Conservation (phyloP, 1,139 yeast genomes). For the Yamadazyma songkhlaensis region DNA sequence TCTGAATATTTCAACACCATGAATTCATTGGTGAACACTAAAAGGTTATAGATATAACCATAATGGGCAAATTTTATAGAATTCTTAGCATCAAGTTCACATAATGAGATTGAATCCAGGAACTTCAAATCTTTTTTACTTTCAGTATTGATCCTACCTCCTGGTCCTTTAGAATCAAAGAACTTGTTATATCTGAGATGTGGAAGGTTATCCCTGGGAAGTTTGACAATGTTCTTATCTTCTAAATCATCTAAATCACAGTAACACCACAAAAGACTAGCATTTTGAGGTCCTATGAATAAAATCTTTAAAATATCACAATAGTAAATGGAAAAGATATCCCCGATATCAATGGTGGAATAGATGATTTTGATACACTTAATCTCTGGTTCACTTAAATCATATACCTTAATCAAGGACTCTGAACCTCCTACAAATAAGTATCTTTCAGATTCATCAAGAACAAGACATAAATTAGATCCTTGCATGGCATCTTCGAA, state of each 20-base stretch:
- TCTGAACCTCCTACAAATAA: slow-evolving; percentile 90
- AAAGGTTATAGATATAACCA: slow-evolving; percentile 82
- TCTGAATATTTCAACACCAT: slow-evolving; percentile 17
- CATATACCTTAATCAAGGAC: slow-evolving; percentile 85
- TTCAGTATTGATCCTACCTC: slow-evolving; percentile 51
- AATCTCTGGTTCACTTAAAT: slow-evolving; percentile 30
- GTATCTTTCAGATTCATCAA: slow-evolving; percentile 55
- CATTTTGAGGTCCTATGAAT: slow-evolving; percentile 90
- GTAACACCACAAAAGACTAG: slow-evolving; percentile 73
- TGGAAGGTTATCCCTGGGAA: slow-evolving; percentile 51
- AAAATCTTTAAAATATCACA: slow-evolving; percentile 57
- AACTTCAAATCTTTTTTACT: slow-evolving; percentile 4
- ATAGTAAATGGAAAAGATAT: slow-evolving; percentile 82
- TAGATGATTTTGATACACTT: slow-evolving; percentile 65
- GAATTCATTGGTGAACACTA: slow-evolving; percentile 26
- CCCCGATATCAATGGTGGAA: slow-evolving; percentile 87
- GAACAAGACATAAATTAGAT: slow-evolving; percentile 67
- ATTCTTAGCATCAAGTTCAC: slow-evolving; percentile 69
- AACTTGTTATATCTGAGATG: slow-evolving; percentile 80
- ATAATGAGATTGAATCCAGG: slow-evolving; percentile 24
- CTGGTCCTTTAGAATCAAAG: slow-evolving; percentile 88
- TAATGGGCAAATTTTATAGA: slow-evolving; percentile 82
- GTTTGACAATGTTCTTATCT: background rate
- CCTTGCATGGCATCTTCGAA: slow-evolving; percentile 56
- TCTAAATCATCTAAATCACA: slow-evolving; percentile 17